Percentiles rank a stretch among this genome's conserved stretches.
These are phyloP conservation scores for Onygenales sp. DNA, from an alignment of 2,329 filamentous ascomycete genomes.

Conservation along the genomic window DNA sequence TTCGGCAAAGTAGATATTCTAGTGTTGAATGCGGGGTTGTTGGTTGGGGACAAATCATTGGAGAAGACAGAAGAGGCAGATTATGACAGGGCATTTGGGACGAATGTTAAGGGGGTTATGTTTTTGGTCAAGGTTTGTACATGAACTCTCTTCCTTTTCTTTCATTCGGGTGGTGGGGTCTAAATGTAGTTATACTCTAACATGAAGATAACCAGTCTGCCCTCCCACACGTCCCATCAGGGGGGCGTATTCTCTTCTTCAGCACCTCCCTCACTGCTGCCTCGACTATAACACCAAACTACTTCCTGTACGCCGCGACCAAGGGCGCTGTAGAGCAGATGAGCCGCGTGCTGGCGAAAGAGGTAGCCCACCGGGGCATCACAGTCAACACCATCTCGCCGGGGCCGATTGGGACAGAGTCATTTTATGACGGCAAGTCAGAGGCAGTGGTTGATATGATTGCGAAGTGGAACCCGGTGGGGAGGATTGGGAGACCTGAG, in stretches of 20 bases:
- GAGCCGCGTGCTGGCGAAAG: background rate
- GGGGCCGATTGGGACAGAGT: background rate
- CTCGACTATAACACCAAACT: slow-evolving; percentile 34
- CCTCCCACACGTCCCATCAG: slow-evolving; percentile 41
- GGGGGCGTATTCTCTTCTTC: slow-evolving; percentile 45
- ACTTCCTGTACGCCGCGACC: slow-evolving; percentile 44
- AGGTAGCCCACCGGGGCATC: background rate
- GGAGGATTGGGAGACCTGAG: background rate
- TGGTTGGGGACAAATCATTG: slow-evolving; percentile 43
- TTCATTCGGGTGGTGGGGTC: background rate
- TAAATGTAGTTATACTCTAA: too few relatives aligned
- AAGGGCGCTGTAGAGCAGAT: background rate
- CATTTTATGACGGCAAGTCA: background rate
- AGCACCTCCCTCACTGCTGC: slow-evolving; percentile 35
- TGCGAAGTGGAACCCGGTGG: background rate
- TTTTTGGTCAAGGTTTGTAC: too few relatives aligned
- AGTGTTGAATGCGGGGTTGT: slow-evolving; percentile 46
- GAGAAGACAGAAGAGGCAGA: slow-evolving; percentile 14
- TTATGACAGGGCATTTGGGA: slow-evolving; percentile 40
- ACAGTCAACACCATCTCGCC: background rate
- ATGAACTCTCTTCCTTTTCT: slow-evolving; percentile 38
- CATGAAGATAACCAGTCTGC: slow-evolving; percentile 33
- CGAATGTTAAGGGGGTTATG: slow-evolving; percentile 47
- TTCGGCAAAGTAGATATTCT: slow-evolving; percentile 52
- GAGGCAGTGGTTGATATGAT: background rate